Evolutionary conservation across 495 filamentous ascomycete species (phyloP), one percentile per base, ranked within the genome.

Genomic region (Aspergillus haitiensis): DNA sequence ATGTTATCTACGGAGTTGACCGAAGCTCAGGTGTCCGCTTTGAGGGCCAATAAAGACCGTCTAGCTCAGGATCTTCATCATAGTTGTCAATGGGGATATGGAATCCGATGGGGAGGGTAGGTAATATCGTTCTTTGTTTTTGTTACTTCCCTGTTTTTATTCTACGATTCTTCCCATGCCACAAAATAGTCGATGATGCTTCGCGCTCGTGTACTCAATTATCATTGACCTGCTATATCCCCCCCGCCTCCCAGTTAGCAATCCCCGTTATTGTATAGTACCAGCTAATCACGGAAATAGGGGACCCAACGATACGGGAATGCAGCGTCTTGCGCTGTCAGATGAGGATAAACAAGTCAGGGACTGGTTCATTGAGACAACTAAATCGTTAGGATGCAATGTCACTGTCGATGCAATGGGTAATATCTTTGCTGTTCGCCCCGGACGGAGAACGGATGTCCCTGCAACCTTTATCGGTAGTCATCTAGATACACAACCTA

Each of bases 401-500:
- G 75, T 85, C 33, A 82, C 78, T 5, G 69, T 85, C 13, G 86
- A 89, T 66, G 70, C 81, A 42, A 88, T 89, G 85, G 86, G 86
- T 4, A 93, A 93, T 57, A 89, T 87, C 59, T 93, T 92, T 66
- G 89, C 89, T 5, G 74, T 89, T 3, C 80, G 86, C 27, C 81
- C 84, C 8, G 89, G 89, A 7, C 70, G 77, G 55, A 73, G 74
- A 55, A 70, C 72, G 27, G 77, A 80, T 46, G 79, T 76, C 6
- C 81, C 84, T 10, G 78, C 89, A 1, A 90, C 87, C 1, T 88
- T 84, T 61, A 87, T 83, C 16, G 90, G 89, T 2, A 86, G 83
- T 36, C 89, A 93, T 69, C 75, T 93, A 9, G 90, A 92, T 67
- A 92, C 89, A 0, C 87, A 93, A 70, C 90, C 90, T 0, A 86